Evolutionary conservation across 257 asterid genomes (phyloP), one percentile per base, ranked within the genome.

Genomic region (Nicotiana obtusifolia): DNA sequence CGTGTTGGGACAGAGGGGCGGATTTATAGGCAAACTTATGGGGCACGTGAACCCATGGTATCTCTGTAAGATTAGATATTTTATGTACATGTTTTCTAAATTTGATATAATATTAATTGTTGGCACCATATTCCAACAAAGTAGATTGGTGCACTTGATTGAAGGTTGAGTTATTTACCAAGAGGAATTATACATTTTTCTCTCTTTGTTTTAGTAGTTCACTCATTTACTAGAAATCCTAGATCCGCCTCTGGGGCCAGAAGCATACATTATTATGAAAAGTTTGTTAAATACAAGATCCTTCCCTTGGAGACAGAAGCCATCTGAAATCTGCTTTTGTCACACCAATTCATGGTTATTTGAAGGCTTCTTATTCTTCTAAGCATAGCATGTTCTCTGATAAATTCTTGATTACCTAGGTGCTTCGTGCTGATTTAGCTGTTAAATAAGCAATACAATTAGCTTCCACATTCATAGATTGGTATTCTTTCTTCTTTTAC

Each of bases 301-400:
- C 41, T 49, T 73, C 37, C 1, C 24, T 73, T 73, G 60, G 79
- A 7, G 24, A 47, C 35, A 71, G 31, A 71, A 44, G 61, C 22
- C 22, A 73, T 73, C 61, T 73, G 24, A 73, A 44, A 73, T 73
- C 78, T 73, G 78, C 78, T 73, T 73, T 73, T 47, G 61, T 75
- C 80, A 47, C 16, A 75, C 62, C 7, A 13, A 24, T 75, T 16
- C 80, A 15, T 75, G 24, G 17, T 75, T 49, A 75, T 26, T 24
- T 75, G 79, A 13, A 75, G 17, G 24, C 62, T 75, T 15, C 16
- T 71, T 75, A 26, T 75, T 75, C 37, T 24, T 73, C 41, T 49
- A 4, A 49, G 79, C 79, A 75, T 75, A 75, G 41, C 44, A 49
- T 26, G 10, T 49, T 49, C 41, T 75, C 61, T 49, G 62, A 26